Conservation (phyloP, 176 grass and related monocot genomes). For the Raddia guianensis region DNA sequence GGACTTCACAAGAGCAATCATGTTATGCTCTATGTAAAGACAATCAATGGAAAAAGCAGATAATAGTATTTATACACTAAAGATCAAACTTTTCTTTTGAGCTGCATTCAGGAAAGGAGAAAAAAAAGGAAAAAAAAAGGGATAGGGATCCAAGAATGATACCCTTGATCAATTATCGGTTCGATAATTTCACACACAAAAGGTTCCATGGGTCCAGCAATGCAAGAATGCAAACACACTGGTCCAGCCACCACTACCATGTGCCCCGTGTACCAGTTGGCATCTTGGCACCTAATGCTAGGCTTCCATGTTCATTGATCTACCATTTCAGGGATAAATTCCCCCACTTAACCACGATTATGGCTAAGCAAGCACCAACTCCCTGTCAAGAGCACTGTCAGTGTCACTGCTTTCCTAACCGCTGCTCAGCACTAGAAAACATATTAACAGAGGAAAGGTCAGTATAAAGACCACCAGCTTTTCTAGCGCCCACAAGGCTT, state of each 20-base stretch:
- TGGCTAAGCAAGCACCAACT: conserved; percentile 31
- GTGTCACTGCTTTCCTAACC: conserved; percentile 45
- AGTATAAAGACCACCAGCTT: conserved; percentile 63
- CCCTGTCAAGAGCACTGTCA: conserved; percentile 53
- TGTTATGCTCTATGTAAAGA: conserved; percentile 32
- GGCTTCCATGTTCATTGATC: conserved; percentile 50
- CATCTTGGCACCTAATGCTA: conserved; percentile 56
- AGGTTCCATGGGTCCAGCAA: conserved; percentile 51
- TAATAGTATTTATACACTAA: conserved; percentile 35
- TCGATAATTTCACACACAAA: conserved; percentile 56
- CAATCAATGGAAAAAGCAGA: conserved; percentile 24
- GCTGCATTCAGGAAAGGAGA: neutral
- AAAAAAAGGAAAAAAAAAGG: neutral
- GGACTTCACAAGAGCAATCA: conserved; percentile 46
- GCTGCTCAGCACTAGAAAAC: conserved; percentile 53
- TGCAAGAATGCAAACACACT: conserved; percentile 51
- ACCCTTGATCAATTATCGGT: conserved; percentile 49
- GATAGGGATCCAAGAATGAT: conserved; percentile 43
- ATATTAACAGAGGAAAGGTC: conserved; percentile 44
- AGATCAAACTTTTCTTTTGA: conserved; percentile 34
- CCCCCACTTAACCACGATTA: conserved; percentile 27
- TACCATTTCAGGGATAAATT: conserved; percentile 45
- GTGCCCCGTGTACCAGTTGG: conserved; percentile 54
- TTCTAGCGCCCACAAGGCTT: conserved; percentile 43
- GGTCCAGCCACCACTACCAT: conserved; percentile 60